Percentiles rank a stretch among this genome's conserved stretches.
Evolutionary conservation across 129 eudicot species (phyloP).

Genomic region (Rutidosis leptorrhynchoides): DNA sequence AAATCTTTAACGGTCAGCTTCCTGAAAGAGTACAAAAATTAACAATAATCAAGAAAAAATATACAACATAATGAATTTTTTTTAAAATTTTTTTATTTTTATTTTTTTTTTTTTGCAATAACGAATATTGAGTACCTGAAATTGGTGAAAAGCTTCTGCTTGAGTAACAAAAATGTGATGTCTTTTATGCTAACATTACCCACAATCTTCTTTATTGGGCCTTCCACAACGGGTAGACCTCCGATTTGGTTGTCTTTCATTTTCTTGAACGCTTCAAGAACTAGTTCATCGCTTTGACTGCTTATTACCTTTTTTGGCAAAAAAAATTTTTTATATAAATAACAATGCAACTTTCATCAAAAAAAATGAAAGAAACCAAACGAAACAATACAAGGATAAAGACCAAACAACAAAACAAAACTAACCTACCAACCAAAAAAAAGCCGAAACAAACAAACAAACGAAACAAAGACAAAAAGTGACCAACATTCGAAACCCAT

Average conservation of each 20-base stretch:
- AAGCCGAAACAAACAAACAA: no score
- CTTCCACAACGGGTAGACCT: slow-evolving; percentile 88
- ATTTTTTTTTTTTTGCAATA: no score
- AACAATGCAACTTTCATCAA: no score
- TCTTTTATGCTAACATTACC: slow-evolving; percentile 91
- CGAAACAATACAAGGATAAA: no score
- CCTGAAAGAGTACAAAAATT: slow-evolving; percentile 40
- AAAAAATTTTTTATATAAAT: no score
- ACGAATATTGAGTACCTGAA: slow-evolving; percentile 64
- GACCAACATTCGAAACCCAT: neutral
- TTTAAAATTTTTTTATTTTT: no score
- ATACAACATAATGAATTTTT: no score
- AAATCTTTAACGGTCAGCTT: slow-evolving; percentile 63
- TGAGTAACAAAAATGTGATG: slow-evolving; percentile 77
- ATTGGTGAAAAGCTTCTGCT: slow-evolving; percentile 71
- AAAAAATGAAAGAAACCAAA: no score
- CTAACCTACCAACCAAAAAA: no score
- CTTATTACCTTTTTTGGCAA: no score
- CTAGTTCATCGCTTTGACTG: slow-evolving; percentile 50
- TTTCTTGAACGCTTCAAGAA: slow-evolving; percentile 87
- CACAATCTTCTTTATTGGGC: slow-evolving; percentile 60
- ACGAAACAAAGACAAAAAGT: no score
- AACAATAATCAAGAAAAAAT: slow-evolving; percentile 8
- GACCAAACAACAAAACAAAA: neutral
- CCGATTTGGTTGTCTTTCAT: slow-evolving; percentile 90